Evolutionary conservation across 2,329 filamentous ascomycete species (phyloP).

Genomic region (Fusarium humuli): DNA sequence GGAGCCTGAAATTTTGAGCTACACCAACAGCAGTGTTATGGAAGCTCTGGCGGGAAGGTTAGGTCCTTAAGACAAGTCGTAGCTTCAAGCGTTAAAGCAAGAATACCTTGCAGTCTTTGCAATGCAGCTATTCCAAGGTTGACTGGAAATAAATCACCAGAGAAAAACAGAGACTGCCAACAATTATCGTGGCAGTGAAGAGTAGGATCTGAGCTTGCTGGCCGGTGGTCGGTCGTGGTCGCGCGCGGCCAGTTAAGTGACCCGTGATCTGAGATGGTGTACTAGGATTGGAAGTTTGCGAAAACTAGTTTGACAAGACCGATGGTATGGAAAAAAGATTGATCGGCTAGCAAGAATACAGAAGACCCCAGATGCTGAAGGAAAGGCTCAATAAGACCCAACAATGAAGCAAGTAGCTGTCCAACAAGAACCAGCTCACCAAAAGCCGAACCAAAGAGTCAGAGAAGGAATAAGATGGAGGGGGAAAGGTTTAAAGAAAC

Average conservation of each 20-base stretch:
- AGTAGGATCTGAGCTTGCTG: conserved; percentile 18
- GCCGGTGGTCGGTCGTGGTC: conserved; percentile 24
- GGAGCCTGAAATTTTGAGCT: conserved; percentile 14
- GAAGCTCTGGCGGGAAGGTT: conserved; percentile 16
- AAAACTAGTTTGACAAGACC: conserved; percentile 23
- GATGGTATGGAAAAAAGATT: conserved; percentile 8
- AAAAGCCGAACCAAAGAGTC: conserved; percentile 31
- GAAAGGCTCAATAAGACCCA: conserved; percentile 21
- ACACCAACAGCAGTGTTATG: conserved; percentile 25
- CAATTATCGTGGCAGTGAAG: conserved; percentile 21
- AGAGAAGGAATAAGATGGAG: conserved; percentile 44
- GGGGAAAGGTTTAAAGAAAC: conserved; percentile 51
- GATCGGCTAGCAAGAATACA: conserved; percentile 2
- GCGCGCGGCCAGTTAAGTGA: conserved; percentile 38
- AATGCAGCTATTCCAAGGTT: conserved; percentile 27
- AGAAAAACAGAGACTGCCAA: conserved; percentile 3
- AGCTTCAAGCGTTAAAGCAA: conserved; percentile 35
- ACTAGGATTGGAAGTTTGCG: conserved; percentile 27
- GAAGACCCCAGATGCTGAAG: conserved; percentile 11
- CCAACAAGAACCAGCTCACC: conserved; percentile 36
- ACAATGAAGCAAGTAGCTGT: conserved; percentile 33
- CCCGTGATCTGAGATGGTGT: conserved; percentile 25
- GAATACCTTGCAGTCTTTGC: conserved; percentile 42
- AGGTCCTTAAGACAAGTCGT: conserved; percentile 20
- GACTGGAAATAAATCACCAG: conserved; percentile 1